A percentile compares a stretch with the other conserved stretches of the same genome.
Evolutionary conservation across 163 green algal genomes (phyloP).

Genomic region (Trebouxiophyceae sp.): DNA sequence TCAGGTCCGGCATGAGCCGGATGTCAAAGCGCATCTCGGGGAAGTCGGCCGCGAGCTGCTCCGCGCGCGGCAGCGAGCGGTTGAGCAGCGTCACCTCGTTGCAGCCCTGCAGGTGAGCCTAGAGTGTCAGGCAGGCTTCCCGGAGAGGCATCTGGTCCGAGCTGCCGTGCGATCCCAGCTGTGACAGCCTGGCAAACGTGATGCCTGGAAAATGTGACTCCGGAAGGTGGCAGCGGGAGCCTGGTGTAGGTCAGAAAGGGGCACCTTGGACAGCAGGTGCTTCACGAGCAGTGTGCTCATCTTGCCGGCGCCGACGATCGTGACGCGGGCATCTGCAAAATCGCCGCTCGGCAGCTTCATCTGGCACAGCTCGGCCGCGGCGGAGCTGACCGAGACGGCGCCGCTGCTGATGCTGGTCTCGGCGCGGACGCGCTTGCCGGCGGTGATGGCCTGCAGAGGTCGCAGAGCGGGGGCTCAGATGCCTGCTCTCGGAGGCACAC

Average conservation of each 20-base stretch:
- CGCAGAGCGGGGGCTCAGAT: too few species aligned
- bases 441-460: conserved; percentile 83
- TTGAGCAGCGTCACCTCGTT: conserved; percentile 82
- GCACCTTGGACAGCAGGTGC: conserved; percentile 84
- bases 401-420: conserved; percentile 93
- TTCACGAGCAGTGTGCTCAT: conserved; percentile 98
- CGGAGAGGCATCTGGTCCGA: too few species aligned
- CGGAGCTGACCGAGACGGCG: conserved; percentile 87
- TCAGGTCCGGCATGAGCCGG: conserved; percentile 87
- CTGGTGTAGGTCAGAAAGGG: too few species aligned
- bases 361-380: conserved; percentile 94
- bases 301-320: conserved; percentile 97
- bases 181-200: background rate
- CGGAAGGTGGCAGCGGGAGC: too few species aligned
- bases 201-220: background rate
- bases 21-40: conserved; percentile 79
- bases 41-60: conserved; percentile 84
- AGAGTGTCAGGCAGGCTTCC: background rate
- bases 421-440: conserved; percentile 93
- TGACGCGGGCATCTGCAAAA: conserved; percentile 71
- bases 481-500: too few species aligned
- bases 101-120: conserved; percentile 50
- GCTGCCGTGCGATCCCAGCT: too few species aligned
- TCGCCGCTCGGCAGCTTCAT: conserved; percentile 90
- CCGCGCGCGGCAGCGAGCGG: conserved; percentile 72